Percentiles rank a stretch among this genome's conserved stretches.
phyloP scores from a whole-genome alignment of 768 basidiomycete genomes.

The Collybia mongolica region DNA sequence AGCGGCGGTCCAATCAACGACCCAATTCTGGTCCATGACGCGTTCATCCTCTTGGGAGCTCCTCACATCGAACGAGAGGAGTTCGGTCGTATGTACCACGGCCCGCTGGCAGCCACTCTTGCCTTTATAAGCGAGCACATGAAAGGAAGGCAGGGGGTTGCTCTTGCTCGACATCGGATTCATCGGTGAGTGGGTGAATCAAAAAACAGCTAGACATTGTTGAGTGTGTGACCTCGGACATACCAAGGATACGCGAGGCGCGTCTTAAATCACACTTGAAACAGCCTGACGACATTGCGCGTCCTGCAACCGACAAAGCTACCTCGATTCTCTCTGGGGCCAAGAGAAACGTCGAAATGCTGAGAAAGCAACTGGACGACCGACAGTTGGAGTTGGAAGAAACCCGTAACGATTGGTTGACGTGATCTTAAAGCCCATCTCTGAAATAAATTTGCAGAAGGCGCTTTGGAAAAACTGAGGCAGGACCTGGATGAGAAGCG shows the following conservation, averaged over 20 bases:
- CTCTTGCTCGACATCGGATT: constrained; percentile 9
- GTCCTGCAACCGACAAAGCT: neutral
- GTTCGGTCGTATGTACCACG: constrained; percentile 13
- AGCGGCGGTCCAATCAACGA: neutral
- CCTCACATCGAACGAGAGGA: constrained; percentile 12
- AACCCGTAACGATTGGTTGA: constrained; percentile 5
- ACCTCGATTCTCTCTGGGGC: neutral
- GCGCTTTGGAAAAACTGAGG: constrained; percentile 1
- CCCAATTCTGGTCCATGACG: constrained; percentile 3
- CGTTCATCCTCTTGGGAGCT: constrained; percentile 12
- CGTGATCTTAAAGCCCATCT: neutral
- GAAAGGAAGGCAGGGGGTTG: constrained; percentile 13
- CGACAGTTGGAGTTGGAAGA: constrained; percentile 6
- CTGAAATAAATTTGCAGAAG: constrained; percentile 1
- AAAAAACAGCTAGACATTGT: neutral
- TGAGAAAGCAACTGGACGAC: constrained; percentile 9
- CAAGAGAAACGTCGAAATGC: neutral
- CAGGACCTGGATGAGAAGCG: constrained; percentile 10
- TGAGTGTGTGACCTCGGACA: neutral
- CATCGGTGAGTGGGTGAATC: constrained; percentile 9
- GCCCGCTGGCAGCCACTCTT: constrained; percentile 13
- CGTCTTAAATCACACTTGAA: constrained; percentile 5
- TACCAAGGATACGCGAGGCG: constrained; percentile 6
- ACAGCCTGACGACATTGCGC: constrained; percentile 1
- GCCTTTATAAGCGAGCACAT: constrained; percentile 15